These are phyloP conservation scores for Nicotiana knightiana DNA, from an alignment of 257 asterid genomes.

Conservation along the genomic window DNA sequence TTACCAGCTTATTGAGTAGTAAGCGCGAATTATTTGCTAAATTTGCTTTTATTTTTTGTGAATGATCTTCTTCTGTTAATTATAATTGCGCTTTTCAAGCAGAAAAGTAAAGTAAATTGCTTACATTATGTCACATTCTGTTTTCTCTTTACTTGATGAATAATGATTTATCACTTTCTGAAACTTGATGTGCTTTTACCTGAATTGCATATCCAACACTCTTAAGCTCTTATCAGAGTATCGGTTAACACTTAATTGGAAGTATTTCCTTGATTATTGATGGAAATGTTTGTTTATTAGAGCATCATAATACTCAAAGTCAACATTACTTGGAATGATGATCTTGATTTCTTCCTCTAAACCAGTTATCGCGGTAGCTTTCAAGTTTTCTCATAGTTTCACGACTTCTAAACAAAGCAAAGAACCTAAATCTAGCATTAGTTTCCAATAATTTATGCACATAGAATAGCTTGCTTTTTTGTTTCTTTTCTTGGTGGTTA, in stretches of 20 bases:
- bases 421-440: not conserved
- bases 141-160: not conserved
- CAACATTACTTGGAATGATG: not conserved
- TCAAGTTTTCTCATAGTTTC: not conserved
- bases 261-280: not conserved
- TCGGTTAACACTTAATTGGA: not conserved
- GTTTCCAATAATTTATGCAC: not conserved
- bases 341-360: not conserved
- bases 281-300: not conserved
- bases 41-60: not conserved
- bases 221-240: too few relatives aligned
- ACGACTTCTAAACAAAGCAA: not conserved
- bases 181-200: not conserved
- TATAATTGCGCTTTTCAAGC: not conserved
- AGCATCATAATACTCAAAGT: not conserved
- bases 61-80: not conserved
- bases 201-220: not conserved
- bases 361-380: not conserved
- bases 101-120: not conserved
- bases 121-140: not conserved
- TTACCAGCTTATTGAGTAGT: not conserved
- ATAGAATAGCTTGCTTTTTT: not conserved
- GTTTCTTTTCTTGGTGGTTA: slow-evolving; percentile 13
- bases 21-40: not conserved
- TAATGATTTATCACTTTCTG: not conserved